Percentiles rank a stretch among this genome's conserved stretches.
These are phyloP conservation scores for Ramaria sp. DNA, from an alignment of 768 basidiomycete species.

Conservation along the genomic window DNA sequence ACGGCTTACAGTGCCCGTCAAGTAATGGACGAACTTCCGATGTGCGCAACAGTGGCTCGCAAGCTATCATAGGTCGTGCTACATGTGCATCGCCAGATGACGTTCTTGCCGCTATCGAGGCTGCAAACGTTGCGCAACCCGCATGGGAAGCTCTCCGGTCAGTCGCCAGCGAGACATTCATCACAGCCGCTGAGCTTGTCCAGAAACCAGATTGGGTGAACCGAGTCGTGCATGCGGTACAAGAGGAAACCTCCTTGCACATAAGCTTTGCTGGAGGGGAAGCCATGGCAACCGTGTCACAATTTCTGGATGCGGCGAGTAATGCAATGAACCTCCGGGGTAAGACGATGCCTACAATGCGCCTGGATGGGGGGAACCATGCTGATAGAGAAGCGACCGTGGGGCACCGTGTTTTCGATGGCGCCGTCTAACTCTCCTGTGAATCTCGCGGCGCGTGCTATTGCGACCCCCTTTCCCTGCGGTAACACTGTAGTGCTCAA, in stretches of 20 bases:
- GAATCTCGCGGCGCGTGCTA: slow-evolving; percentile 32
- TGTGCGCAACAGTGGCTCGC: slow-evolving; percentile 33
- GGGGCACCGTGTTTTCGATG: slow-evolving; percentile 40
- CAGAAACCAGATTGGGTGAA: slow-evolving; percentile 29
- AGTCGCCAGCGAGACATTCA: slow-evolving; percentile 30
- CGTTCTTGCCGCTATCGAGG: slow-evolving; percentile 26
- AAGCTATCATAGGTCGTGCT: slow-evolving; percentile 31
- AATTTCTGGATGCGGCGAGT: slow-evolving; percentile 24
- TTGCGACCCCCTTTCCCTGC: slow-evolving; percentile 37
- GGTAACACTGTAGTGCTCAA: slow-evolving; percentile 49
- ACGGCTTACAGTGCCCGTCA: slow-evolving; percentile 28
- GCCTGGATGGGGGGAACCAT: slow-evolving; percentile 32
- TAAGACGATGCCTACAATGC: slow-evolving; percentile 31
- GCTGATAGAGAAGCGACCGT: slow-evolving; percentile 33
- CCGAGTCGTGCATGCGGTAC: slow-evolving; percentile 21
- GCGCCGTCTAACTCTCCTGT: slow-evolving; percentile 49
- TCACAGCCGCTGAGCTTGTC: slow-evolving; percentile 37
- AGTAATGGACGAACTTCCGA: slow-evolving; percentile 32
- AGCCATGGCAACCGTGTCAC: slow-evolving; percentile 13
- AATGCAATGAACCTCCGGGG: slow-evolving; percentile 31
- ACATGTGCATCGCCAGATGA: slow-evolving; percentile 29
- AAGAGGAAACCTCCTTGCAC: slow-evolving; percentile 29
- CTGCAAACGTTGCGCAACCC: slow-evolving; percentile 34
- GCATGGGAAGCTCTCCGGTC: slow-evolving; percentile 33
- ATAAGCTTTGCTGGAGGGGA: slow-evolving; percentile 17